phyloP scores from a whole-genome alignment of 2,329 filamentous ascomycete species.

The Colletotrichum tofieldiae region DNA sequence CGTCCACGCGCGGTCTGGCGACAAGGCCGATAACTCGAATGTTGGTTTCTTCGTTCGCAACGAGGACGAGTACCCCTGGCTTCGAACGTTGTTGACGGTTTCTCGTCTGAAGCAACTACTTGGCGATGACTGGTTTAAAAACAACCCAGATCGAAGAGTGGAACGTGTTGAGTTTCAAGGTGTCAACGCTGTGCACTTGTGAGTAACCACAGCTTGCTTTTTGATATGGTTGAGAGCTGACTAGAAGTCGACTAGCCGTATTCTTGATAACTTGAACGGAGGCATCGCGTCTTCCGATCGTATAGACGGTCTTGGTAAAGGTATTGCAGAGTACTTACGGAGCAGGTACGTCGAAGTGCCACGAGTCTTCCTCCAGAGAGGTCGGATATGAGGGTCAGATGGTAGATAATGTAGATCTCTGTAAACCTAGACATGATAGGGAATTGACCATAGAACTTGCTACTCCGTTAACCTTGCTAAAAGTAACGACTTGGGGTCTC shows the following conservation, averaged over 20 bases:
- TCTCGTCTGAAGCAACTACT: constrained; percentile 43
- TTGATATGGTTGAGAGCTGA: background rate
- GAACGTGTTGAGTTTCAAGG: constrained; percentile 39
- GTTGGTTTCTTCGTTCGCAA: constrained; percentile 58
- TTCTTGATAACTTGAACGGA: constrained; percentile 41
- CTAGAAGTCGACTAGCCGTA: constrained; percentile 12
- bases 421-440: no score
- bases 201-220: background rate
- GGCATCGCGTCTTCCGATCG: constrained; percentile 42
- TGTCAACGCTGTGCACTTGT: constrained; percentile 41
- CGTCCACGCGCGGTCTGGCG: constrained; percentile 56
- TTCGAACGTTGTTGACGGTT: constrained; percentile 55
- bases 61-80: constrained; percentile 58
- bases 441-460: constrained; percentile 39
- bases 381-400: constrained; percentile 29
- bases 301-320: constrained; percentile 55
- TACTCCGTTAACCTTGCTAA: background rate
- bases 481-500: constrained; percentile 26
- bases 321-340: constrained; percentile 54
- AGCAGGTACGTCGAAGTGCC: constrained; percentile 55
- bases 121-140: constrained; percentile 46
- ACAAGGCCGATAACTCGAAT: constrained; percentile 57
- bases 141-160: constrained; percentile 18
- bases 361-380: constrained; percentile 52
- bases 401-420: constrained; percentile 19